Evolutionary conservation across 225 moss, liverwort and hornwort species (phyloP), one percentile per base, ranked within the genome.

Genomic region (Climacium dendroides): DNA sequence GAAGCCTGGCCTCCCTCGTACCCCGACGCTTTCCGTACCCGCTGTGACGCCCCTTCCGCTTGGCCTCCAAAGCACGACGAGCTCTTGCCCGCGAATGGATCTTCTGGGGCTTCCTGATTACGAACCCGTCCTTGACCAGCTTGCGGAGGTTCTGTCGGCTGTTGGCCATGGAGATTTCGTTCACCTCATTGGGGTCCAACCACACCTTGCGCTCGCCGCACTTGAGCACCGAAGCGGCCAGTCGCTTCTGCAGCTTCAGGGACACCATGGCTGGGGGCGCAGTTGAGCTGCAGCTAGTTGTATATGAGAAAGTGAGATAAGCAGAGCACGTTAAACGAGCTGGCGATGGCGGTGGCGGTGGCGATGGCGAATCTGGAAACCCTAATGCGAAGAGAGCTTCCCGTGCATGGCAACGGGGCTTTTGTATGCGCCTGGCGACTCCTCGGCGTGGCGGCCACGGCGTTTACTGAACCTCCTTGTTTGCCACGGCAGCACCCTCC

Each of bases 91-190:
- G 89, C 9, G 96, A 96, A 88, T 96, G 95, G 30, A 94, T 96
- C 90, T 96, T 96, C 81, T 96, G 95, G 16, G 96, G 96, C 91
- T 95, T 96, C 75, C 92, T 85, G 81, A 96, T 96, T 15, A 96
- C 96, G 75, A 96, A 96, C 19, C 95, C 95, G 62, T 95, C 96
- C 89, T 96, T 96, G 23, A 96, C 95, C 74, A 96, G 89, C 90
- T 96, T 96, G 48, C 95, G 83, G 85, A 96, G 95, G 64, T 96
- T 96, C 88, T 97, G 97, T 64, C 97, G 90, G 54, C 95, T 95
- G 92, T 97, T 97, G 83, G 97, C 97, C 97, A 96, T 97, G 81
- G 97, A 97, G 78, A 97, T 97, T 76, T 97, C 97, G 53, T 95
- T 97, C 73, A 94, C 96, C 88, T 97, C 97, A 91, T 97, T 97